phyloP scores from a whole-genome alignment of 1,284 basidiomycete genomes.

The Gymnopus androsaceus region DNA sequence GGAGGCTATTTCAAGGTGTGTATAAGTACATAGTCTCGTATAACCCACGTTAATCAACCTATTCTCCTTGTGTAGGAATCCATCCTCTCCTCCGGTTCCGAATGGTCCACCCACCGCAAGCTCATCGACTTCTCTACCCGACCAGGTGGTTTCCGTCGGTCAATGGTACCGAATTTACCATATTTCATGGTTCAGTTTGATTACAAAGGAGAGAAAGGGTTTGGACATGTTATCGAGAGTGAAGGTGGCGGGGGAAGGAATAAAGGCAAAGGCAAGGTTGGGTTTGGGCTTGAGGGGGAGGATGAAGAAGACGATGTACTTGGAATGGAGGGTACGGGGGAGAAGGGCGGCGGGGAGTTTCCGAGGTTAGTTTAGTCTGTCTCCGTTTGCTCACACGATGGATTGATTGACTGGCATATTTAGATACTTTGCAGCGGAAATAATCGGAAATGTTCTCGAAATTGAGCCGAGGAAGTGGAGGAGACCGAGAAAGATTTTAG shows the following conservation, averaged over 20 bases:
- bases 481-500: conserved; percentile 76
- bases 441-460: conserved; percentile 90
- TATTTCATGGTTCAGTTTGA: conserved; percentile 99
- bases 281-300: conserved; percentile 89
- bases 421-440: conserved; percentile 94
- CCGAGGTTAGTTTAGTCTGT: conserved; percentile 61
- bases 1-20: conserved; percentile 91
- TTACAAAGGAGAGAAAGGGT: conserved; percentile 94
- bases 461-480: conserved; percentile 89
- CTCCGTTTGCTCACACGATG: not conserved
- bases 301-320: conserved; percentile 67
- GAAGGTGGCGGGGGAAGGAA: not conserved
- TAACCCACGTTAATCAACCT: not conserved
- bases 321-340: conserved; percentile 74
- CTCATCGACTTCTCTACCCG: conserved; percentile 90
- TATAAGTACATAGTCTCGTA: conserved; percentile 2
- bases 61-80: conserved; percentile 65
- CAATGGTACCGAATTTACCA: conserved; percentile 94
- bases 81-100: conserved; percentile 86
- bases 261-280: conserved; percentile 82
- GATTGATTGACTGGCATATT: not conserved
- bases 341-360: conserved; percentile 87
- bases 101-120: conserved; percentile 98
- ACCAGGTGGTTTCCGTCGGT: conserved; percentile 87
- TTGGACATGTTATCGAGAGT: conserved; percentile 96